These are phyloP conservation scores for Halteria grandinella DNA, from an alignment of 73 alveolate species.

Conservation along the genomic window DNA sequence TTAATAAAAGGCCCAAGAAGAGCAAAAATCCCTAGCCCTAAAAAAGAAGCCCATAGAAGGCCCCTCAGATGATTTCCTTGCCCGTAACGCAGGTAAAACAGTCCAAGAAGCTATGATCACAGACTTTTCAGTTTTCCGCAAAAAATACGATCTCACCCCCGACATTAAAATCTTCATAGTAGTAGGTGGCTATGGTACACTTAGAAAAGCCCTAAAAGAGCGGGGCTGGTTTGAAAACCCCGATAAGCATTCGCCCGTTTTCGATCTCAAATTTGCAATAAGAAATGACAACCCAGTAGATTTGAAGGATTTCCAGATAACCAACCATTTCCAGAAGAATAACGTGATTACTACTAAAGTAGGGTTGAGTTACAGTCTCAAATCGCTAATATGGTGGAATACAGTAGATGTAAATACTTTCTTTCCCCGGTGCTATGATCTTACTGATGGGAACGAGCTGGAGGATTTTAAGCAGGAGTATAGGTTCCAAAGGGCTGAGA, in stretches of 20 bases:
- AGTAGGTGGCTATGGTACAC: conserved; percentile 86
- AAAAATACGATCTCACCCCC: conserved; percentile 64
- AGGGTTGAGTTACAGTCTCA: neutral
- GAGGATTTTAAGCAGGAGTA: conserved; percentile 67
- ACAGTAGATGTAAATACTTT: conserved; percentile 71
- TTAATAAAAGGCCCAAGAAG: too few species aligned
- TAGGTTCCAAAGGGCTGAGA: conserved; percentile 12
- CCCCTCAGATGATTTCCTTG: conserved; percentile 51
- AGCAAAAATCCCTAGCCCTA: too few species aligned
- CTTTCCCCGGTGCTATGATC: conserved; percentile 86
- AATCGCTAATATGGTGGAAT: neutral
- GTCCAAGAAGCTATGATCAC: conserved; percentile 53
- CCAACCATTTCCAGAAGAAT: conserved; percentile 2
- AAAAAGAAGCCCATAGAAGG: too few species aligned
- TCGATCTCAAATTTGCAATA: conserved; percentile 76
- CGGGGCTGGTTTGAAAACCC: conserved; percentile 97
- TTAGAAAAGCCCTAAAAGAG: conserved; percentile 77
- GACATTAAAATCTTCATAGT: conserved; percentile 76
- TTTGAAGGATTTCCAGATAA: conserved; percentile 14
- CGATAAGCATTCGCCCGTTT: conserved; percentile 81
- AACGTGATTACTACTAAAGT: neutral
- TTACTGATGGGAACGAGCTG: conserved; percentile 71
- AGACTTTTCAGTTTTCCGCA: conserved; percentile 61
- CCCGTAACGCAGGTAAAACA: conserved; percentile 40
- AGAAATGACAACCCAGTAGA: conserved; percentile 5